These are phyloP conservation scores for Thecaphora thlaspeos DNA, from an alignment of 1,284 basidiomycete species.

Conservation along the genomic window DNA sequence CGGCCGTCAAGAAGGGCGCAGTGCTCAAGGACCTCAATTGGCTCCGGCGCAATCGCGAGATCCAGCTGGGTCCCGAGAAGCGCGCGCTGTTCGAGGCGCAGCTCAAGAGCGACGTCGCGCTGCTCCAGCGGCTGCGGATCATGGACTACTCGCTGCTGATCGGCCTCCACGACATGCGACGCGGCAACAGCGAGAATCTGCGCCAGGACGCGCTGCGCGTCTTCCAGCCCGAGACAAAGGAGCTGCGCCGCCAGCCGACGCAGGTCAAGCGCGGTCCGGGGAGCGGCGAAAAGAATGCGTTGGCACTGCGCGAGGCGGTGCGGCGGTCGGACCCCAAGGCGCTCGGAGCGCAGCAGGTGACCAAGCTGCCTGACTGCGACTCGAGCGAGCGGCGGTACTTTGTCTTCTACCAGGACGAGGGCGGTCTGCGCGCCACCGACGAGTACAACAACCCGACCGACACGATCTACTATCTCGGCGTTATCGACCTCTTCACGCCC, in stretches of 20 bases:
- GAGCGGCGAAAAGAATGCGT: constrained; percentile 64
- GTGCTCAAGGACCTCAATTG: constrained; percentile 96
- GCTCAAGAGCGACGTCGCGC: constrained; percentile 78
- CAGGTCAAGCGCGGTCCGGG: constrained; percentile 28
- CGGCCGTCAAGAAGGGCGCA: constrained; percentile 74
- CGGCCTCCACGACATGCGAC: constrained; percentile 85
- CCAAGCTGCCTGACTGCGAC: constrained; percentile 69
- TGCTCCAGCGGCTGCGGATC: constrained; percentile 77
- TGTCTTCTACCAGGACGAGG: constrained; percentile 95
- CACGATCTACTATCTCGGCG: constrained; percentile 76
- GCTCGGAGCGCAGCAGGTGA: constrained; percentile 64
- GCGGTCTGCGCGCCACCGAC: constrained; percentile 84
- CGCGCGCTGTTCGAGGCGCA: constrained; percentile 85
- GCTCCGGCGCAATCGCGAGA: constrained; percentile 74
- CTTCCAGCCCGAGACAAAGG: constrained; percentile 69
- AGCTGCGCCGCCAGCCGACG: constrained; percentile 36
- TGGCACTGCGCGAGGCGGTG: constrained; percentile 65
- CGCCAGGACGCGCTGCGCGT: constrained; percentile 85
- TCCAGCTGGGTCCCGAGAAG: constrained; percentile 93
- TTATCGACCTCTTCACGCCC: constrained; percentile 66
- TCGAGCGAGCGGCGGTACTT: constrained; percentile 76
- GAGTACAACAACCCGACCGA: constrained; percentile 73
- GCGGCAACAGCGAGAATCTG: constrained; percentile 88
- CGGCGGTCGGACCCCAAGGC: constrained; percentile 77
- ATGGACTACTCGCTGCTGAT: constrained; percentile 97